Evolutionary conservation across 768 basidiomycete species (phyloP), one percentile per base, ranked within the genome.

Genomic region (Clavaria fumosa): DNA sequence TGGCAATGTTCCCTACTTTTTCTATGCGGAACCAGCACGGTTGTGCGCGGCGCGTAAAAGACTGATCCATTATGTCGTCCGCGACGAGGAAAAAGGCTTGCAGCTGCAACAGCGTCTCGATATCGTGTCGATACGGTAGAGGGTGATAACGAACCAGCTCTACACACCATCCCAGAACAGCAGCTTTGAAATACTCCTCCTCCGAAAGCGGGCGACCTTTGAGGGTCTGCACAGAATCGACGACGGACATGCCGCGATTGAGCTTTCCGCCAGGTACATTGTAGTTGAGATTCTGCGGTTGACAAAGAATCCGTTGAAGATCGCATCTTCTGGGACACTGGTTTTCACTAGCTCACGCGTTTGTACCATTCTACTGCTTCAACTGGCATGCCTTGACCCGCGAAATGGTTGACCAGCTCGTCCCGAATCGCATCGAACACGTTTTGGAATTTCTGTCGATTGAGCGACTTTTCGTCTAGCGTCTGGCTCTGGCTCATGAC

Each of bases 81-180:
- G 86, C 72, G 39, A 95, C 88, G 39, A 97, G 75, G 78, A 97
- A 96, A 61, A 80, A 95, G 0, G 89, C 90, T 78, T 97, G 93
- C 5, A 99, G 72, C 88, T 93, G 50, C 5, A 22, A 17, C 11
- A 38, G 23, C 21, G 32, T 22, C 6, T 21, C 12, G 26, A 9
- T 7, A 22, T 20, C 33, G 19, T 17, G 9, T 10, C 18, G 4
- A 27, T 23, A 21, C 2, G 14, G 32, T 9, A 14, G 27, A 33
- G 15, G 10, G 19, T 34, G 23, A 21, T 20, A 19, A 69, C 85
- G 47, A 44, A 91, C 91, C 43, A 96, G 66, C 59, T 97, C 93
- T 48, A 99, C 76, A 56, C 83, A 79, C 93, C 93, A 97, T 3
- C 91, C 93, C 20, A 97, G 66, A 21, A 93, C 60, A 3, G 86